Conservation (phyloP, 225 moss, liverwort and hornwort species). For the Lunularia cruciata region DNA sequence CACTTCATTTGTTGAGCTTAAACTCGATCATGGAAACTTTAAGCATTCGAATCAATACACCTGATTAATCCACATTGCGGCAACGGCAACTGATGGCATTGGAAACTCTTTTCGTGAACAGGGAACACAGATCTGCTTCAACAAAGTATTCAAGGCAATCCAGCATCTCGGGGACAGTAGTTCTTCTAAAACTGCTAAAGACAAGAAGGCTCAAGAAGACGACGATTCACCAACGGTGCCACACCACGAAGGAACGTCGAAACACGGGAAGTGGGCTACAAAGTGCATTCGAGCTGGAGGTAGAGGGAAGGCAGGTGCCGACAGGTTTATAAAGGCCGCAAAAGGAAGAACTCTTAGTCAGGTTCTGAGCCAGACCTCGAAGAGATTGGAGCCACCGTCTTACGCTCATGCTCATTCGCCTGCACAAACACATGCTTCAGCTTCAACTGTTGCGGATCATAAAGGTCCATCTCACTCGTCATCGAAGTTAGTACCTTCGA, state of each 20-base stretch:
- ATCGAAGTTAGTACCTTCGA: background rate
- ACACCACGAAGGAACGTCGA: background rate
- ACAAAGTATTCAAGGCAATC: constrained; percentile 23
- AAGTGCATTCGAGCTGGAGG: constrained; percentile 23
- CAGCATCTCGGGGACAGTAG: constrained; percentile 16
- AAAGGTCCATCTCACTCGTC: background rate
- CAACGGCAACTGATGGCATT: background rate
- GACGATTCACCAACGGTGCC: constrained; percentile 5
- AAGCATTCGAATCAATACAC: no score
- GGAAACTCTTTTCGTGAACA: background rate
- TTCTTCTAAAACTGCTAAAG: constrained; percentile 1
- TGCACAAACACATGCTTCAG: background rate
- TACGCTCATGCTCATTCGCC: background rate
- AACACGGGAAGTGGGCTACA: constrained; percentile 10
- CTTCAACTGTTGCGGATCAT: background rate
- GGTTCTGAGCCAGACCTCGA: constrained; percentile 16
- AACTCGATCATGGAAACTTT: no score
- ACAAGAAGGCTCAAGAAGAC: constrained; percentile 1
- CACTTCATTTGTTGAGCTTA: no score
- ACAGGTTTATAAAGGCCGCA: constrained; percentile 8
- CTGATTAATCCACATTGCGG: no score
- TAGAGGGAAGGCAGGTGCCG: constrained; percentile 19
- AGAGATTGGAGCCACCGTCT: constrained; percentile 7
- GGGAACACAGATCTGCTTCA: constrained; percentile 21
- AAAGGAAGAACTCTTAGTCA: constrained; percentile 19